Evolutionary conservation across 306 rosid genomes (phyloP).

Genomic region (Citrullus colocynthis): DNA sequence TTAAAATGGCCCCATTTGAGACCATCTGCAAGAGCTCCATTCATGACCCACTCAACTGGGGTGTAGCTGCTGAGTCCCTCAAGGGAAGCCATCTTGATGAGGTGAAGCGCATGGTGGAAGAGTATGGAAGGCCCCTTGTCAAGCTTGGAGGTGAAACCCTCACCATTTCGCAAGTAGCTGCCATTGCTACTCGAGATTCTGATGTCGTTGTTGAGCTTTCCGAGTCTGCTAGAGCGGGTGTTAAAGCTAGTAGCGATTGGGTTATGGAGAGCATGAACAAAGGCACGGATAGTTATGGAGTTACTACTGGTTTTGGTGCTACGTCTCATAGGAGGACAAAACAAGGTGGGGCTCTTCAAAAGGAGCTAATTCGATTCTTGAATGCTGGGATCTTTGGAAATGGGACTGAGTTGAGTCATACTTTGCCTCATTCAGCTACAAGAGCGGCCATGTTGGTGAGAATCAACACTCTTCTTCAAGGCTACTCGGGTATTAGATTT

Average conservation of each 20-base stretch:
- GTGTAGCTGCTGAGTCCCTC: neutral
- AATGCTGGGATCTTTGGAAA: neutral
- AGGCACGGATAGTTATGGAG: slow-evolving; percentile 73
- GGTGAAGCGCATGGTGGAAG: neutral
- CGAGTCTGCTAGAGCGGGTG: neutral
- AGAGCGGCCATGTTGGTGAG: slow-evolving; percentile 25
- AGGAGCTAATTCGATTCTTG: neutral
- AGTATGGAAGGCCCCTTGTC: slow-evolving; percentile 12
- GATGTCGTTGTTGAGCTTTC: neutral
- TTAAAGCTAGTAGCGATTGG: slow-evolving; percentile 60
- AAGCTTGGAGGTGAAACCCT: slow-evolving; percentile 25
- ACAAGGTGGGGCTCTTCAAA: slow-evolving; percentile 65
- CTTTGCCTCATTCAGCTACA: neutral
- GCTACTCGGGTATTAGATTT: neutral
- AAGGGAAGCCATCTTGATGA: neutral
- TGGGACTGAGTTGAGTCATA: neutral
- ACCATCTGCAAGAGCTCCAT: neutral
- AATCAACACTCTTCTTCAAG: slow-evolving; percentile 43
- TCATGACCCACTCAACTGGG: neutral
- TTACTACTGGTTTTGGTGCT: slow-evolving; percentile 52
- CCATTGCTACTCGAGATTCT: neutral
- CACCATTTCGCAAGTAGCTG: neutral
- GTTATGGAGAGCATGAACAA: slow-evolving; percentile 63
- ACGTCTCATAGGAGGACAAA: neutral
- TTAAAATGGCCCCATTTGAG: neutral